Evolutionary conservation across 257 asterid species (phyloP).

Genomic region (Lantana camara): DNA sequence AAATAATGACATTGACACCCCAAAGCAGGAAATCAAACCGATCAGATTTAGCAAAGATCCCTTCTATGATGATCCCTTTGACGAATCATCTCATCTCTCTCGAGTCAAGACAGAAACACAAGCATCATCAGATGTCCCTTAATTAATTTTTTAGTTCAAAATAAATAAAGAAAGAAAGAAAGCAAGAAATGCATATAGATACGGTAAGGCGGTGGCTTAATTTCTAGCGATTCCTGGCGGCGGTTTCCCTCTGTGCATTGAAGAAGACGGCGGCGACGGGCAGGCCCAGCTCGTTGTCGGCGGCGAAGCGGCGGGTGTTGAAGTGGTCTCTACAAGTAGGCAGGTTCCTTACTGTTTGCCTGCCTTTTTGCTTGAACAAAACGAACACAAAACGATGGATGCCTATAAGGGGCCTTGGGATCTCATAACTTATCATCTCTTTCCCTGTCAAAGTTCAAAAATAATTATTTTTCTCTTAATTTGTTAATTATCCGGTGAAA

Average conservation of each 20-base stretch:
- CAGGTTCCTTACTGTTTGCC: conserved; percentile 52
- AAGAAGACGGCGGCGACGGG: conserved; percentile 95
- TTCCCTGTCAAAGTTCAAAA: conserved; percentile 44
- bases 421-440: conserved; percentile 64
- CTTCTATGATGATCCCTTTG: neutral
- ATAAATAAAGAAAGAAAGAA: too few species aligned
- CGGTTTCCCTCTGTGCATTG: conserved; percentile 91
- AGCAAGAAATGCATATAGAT: neutral
- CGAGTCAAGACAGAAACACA: too few species aligned
- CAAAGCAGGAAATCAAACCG: neutral
- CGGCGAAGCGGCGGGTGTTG: conserved; percentile 67
- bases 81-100: neutral
- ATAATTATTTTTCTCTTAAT: too few species aligned
- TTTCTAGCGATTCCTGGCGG: conserved; percentile 72
- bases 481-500: too few species aligned
- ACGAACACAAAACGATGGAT: conserved; percentile 86
- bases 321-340: conserved; percentile 65
- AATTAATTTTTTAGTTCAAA: too few species aligned
- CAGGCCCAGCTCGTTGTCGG: conserved; percentile 65
- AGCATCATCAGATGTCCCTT: too few species aligned
- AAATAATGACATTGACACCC: neutral
- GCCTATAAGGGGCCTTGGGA: conserved; percentile 75
- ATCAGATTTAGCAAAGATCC: neutral
- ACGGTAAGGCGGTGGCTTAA: neutral
- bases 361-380: conserved; percentile 61